Conservation (phyloP, 352 stramenopile species). For the Thraustochytrium striatum region DNA sequence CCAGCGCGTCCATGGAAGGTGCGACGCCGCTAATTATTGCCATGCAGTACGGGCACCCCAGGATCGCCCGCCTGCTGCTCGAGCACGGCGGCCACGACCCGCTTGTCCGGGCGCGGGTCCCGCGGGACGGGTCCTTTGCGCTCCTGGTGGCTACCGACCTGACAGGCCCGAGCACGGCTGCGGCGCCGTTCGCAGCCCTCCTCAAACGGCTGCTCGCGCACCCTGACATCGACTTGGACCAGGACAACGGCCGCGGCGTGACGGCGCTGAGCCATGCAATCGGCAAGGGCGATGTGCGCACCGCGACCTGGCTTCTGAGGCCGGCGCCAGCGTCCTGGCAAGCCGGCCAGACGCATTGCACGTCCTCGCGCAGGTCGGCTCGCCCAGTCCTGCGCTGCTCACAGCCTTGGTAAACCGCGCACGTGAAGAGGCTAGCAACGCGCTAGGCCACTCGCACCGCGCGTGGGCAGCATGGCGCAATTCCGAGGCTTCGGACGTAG, state of each 20-base stretch:
- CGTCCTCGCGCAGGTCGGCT: neutral
- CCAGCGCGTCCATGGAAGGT: slow-evolving; percentile 17
- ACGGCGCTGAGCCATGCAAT: neutral
- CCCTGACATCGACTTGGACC: neutral
- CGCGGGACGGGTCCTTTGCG: slow-evolving; percentile 29
- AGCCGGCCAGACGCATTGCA: neutral
- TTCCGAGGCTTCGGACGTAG: neutral
- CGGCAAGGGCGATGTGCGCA: neutral
- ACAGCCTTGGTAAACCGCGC: neutral
- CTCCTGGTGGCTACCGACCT: slow-evolving; percentile 1
- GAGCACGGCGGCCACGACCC: neutral
- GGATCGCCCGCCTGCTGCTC: slow-evolving; percentile 11
- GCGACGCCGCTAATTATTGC: slow-evolving; percentile 44
- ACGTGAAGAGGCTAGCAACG: neutral
- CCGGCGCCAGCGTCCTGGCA: slow-evolving; percentile 3
- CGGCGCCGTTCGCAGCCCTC: neutral
- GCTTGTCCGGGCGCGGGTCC: neutral
- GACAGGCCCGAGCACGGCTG: neutral
- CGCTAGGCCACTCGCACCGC: too few relatives aligned
- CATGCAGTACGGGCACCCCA: slow-evolving; percentile 25
- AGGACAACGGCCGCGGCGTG: neutral
- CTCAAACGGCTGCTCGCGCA: neutral
- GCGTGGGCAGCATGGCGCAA: neutral
- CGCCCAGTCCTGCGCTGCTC: neutral
- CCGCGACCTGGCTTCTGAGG: neutral